These are phyloP conservation scores for Luffa aegyptiaca DNA, from an alignment of 306 rosid species.

Conservation along the genomic window DNA sequence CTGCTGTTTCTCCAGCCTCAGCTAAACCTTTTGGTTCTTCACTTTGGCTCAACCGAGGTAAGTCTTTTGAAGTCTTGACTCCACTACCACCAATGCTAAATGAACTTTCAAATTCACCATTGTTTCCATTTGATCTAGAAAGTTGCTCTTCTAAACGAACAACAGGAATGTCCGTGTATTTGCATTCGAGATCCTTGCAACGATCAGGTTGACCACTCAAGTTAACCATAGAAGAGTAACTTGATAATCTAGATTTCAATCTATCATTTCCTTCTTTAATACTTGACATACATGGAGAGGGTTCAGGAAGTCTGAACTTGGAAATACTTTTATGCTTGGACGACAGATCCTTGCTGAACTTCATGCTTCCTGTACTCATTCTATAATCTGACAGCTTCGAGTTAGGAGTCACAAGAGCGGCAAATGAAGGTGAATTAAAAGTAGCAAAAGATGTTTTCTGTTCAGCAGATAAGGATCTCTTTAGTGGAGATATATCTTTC, in stretches of 20 bases:
- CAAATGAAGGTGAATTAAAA: conserved; percentile 27
- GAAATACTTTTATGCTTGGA: conserved; percentile 44
- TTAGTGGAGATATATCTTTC: conserved; percentile 21
- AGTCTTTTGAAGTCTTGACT: conserved; percentile 18
- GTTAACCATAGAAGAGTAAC: conserved; percentile 40
- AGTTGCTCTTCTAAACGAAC: conserved; percentile 30
- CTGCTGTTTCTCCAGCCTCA: conserved; percentile 16
- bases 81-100: conserved; percentile 21
- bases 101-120: conserved; percentile 21
- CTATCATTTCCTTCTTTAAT: conserved; percentile 45
- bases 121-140: conserved; percentile 20
- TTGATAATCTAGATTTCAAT: conserved; percentile 43
- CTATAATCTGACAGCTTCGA: conserved; percentile 17
- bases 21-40: conserved; percentile 17
- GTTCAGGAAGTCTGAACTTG: conserved; percentile 27
- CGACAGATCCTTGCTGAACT: conserved; percentile 18
- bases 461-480: conserved; percentile 22
- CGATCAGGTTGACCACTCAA: conserved; percentile 13
- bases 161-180: conserved; percentile 25
- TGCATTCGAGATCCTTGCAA: conserved; percentile 20
- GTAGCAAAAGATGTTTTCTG: conserved; percentile 20
- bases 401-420: conserved; percentile 30
- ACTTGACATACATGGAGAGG: conserved; percentile 42
- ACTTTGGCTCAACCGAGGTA: conserved; percentile 24
- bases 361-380: conserved; percentile 16